Percentiles rank a stretch among this genome's conserved stretches.
Evolutionary conservation across 176 grass and related monocot species (phyloP).

Genomic region (Guadua angustifolia): DNA sequence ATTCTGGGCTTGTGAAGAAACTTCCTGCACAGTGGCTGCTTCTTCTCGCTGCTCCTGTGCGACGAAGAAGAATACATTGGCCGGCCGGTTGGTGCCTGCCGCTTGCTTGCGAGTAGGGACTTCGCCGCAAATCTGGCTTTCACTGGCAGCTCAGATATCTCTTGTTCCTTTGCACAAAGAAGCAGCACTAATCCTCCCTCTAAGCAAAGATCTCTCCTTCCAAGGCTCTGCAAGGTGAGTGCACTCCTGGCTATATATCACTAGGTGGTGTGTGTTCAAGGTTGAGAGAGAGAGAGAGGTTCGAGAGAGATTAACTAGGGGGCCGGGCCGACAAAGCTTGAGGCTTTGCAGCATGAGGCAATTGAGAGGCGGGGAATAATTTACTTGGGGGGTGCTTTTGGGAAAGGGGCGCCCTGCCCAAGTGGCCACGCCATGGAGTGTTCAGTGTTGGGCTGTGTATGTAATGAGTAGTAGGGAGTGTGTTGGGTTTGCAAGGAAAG

Average conservation of each 20-base stretch:
- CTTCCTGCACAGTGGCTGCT: conserved; percentile 6
- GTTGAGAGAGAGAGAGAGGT: not conserved
- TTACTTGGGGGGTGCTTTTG: conserved; percentile 57
- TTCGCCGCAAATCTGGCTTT: not conserved
- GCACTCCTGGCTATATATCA: conserved; percentile 36
- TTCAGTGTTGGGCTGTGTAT: not conserved
- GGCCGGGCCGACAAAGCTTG: conserved; percentile 76
- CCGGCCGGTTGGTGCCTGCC: conserved; percentile 14
- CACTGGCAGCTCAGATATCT: not conserved
- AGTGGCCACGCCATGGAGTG: conserved; percentile 44
- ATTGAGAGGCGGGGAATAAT: conserved; percentile 54
- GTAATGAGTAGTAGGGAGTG: conserved; percentile 23
- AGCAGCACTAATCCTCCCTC: conserved; percentile 53
- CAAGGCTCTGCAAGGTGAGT: conserved; percentile 38
- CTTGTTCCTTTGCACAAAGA: conserved; percentile 39
- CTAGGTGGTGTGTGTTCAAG: not conserved
- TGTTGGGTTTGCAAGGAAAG: conserved; percentile 13
- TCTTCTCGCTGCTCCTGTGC: conserved; percentile 25
- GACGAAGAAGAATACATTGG: conserved; percentile 63
- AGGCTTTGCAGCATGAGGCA: conserved; percentile 81
- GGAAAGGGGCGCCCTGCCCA: conserved; percentile 54
- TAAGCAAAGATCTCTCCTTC: conserved; percentile 71
- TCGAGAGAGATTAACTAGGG: conserved; percentile 18
- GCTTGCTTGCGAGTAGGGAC: conserved; percentile 19
- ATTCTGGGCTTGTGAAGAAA: conserved; percentile 32